A percentile compares a stretch with the other conserved stretches of the same genome.
phyloP scores from a whole-genome alignment of 1,284 basidiomycete genomes.

The Thelephora terrestris region DNA sequence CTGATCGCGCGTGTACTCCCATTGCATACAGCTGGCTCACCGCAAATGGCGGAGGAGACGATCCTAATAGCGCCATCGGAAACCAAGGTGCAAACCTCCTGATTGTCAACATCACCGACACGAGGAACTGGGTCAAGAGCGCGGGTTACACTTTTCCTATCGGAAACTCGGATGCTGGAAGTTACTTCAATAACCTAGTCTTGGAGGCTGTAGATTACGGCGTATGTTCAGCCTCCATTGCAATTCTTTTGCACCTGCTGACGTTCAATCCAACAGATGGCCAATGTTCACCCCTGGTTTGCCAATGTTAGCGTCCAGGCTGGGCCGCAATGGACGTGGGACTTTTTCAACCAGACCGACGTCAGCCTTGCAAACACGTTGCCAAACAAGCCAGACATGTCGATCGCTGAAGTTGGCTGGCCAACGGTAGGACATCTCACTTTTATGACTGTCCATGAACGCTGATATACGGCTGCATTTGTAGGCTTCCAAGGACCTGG shows the following conservation, averaged over 20 bases:
- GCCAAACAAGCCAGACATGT: conserved; percentile 68
- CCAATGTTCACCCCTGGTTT: conserved; percentile 85
- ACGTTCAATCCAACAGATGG: conserved; percentile 21
- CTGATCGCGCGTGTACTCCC: background rate
- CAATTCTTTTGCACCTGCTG: background rate
- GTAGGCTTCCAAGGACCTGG: conserved; percentile 48
- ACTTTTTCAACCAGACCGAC: conserved; percentile 51
- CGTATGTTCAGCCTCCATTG: conserved; percentile 27
- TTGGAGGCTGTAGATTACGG: conserved; percentile 68
- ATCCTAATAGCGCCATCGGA: conserved; percentile 46
- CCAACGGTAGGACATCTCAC: conserved; percentile 44
- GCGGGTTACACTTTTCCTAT: conserved; percentile 55
- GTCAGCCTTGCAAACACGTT: conserved; percentile 36
- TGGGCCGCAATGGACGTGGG: conserved; percentile 59
- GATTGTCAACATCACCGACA: conserved; percentile 57
- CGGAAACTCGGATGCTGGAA: conserved; percentile 88
- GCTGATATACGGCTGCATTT: background rate
- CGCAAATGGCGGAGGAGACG: conserved; percentile 27
- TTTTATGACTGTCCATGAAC: background rate
- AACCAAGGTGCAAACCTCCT: conserved; percentile 46
- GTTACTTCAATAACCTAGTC: conserved; percentile 69
- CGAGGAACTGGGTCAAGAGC: conserved; percentile 41
- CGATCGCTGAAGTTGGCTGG: conserved; percentile 93
- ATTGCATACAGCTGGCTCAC: conserved; percentile 44
- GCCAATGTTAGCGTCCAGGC: conserved; percentile 59